Percentiles rank a stretch among this genome's conserved stretches.
Evolutionary conservation across 2,329 filamentous ascomycete species (phyloP).

Genomic region (Aspergillus bombycis): DNA sequence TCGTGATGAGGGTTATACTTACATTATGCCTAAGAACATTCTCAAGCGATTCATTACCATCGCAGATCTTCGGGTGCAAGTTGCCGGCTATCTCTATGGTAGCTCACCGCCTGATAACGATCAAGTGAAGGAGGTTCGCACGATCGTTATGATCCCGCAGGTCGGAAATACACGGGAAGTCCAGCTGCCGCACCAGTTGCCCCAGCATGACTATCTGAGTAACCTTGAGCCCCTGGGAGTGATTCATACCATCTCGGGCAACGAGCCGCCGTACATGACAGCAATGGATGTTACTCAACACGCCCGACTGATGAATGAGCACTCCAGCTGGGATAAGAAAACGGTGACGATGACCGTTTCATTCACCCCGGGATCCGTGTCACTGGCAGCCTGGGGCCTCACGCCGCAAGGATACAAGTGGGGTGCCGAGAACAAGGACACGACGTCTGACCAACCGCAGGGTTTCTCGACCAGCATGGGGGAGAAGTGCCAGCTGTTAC

Average conservation of each 20-base stretch:
- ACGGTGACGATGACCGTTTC: slow-evolving; percentile 93
- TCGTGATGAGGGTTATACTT: slow-evolving; percentile 86
- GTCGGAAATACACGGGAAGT: slow-evolving; percentile 91
- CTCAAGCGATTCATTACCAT: slow-evolving; percentile 98
- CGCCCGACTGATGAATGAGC: slow-evolving; percentile 81
- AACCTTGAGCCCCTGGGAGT: slow-evolving; percentile 87
- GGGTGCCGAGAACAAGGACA: slow-evolving; percentile 95
- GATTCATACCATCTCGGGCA: slow-evolving; percentile 93
- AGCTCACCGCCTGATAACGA: slow-evolving; percentile 90
- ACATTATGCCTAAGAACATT: slow-evolving; percentile 99
- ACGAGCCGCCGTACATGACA: slow-evolving; percentile 95
- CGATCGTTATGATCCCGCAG: slow-evolving; percentile 96
- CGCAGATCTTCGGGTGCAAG: slow-evolving; percentile 92
- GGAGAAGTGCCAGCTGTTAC: slow-evolving; percentile 89
- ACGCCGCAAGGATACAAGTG: slow-evolving; percentile 93
- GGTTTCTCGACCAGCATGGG: slow-evolving; percentile 93
- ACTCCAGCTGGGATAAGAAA: slow-evolving; percentile 81
- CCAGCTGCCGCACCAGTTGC: slow-evolving; percentile 84
- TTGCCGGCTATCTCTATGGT: slow-evolving; percentile 94
- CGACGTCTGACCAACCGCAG: slow-evolving; percentile 86
- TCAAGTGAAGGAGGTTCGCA: slow-evolving; percentile 94
- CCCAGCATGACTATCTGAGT: slow-evolving; percentile 87
- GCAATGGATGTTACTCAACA: slow-evolving; percentile 94
- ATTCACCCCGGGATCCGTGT: slow-evolving; percentile 95
- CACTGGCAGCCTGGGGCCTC: slow-evolving; percentile 88